Conservation (phyloP, 495 filamentous ascomycete genomes). For the Pseudoneurospora amorphoporcata region DNA sequence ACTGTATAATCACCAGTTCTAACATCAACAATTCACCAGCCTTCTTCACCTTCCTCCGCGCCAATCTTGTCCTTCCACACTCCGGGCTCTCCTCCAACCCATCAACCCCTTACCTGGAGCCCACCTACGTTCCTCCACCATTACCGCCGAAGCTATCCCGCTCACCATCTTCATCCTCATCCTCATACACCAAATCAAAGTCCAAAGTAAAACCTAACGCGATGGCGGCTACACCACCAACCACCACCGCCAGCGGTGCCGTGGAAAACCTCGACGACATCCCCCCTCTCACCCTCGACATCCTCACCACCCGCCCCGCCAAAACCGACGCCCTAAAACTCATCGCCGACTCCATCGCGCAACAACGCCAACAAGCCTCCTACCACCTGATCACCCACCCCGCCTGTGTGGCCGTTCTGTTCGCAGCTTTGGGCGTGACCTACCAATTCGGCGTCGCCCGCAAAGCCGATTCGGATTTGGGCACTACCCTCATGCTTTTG, state of each 20-base stretch:
- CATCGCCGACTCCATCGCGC: constrained; percentile 36
- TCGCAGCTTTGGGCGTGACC: constrained; percentile 15
- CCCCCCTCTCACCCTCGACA: constrained; percentile 29
- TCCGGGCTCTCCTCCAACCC: constrained; percentile 29
- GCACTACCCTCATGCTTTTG: constrained; percentile 23
- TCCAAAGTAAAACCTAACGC: background rate
- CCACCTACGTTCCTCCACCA: constrained; percentile 13
- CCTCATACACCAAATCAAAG: background rate
- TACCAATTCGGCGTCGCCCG: constrained; percentile 26
- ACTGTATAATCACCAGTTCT: background rate
- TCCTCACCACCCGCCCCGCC: constrained; percentile 23
- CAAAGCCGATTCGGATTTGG: constrained; percentile 18
- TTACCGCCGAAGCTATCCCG: background rate
- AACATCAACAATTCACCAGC: constrained; percentile 23
- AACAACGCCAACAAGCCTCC: constrained; percentile 35
- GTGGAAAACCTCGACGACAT: constrained; percentile 21
- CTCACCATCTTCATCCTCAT: background rate
- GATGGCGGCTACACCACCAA: background rate
- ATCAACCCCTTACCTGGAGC: constrained; percentile 32
- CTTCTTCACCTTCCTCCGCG: constrained; percentile 47
- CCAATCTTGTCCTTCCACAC: constrained; percentile 43
- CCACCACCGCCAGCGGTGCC: constrained; percentile 5
- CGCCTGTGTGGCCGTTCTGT: constrained; percentile 21
- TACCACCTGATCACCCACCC: constrained; percentile 31
- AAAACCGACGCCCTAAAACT: constrained; percentile 34